Evolutionary conservation across 352 stramenopile genomes (phyloP).

Genomic region (Phytophthora syringae): DNA sequence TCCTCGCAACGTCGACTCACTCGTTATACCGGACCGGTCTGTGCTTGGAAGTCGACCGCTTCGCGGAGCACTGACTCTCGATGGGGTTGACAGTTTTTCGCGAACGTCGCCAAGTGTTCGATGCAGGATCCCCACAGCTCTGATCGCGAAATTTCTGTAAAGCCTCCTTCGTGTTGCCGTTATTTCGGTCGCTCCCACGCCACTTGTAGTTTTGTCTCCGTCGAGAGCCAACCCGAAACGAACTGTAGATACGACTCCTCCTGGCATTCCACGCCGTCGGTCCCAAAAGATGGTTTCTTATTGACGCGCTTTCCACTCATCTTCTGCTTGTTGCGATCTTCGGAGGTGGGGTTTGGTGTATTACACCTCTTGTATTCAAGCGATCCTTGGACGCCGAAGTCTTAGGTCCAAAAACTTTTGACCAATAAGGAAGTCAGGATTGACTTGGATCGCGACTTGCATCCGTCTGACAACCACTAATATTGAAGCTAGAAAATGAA

Average conservation of each 20-base stretch:
- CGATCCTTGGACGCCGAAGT: too few relatives aligned
- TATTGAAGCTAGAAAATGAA: too few relatives aligned
- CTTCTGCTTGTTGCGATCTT: too few relatives aligned
- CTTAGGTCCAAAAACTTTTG: too few relatives aligned
- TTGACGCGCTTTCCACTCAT: too few relatives aligned
- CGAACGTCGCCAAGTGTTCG: not conserved
- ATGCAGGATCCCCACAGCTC: not conserved
- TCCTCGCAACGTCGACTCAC: not conserved
- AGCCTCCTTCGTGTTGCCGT: constrained; percentile 2
- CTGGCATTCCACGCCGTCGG: not conserved
- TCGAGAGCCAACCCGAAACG: not conserved
- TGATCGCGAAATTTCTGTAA: not conserved
- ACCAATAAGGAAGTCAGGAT: too few relatives aligned
- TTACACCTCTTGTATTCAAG: too few relatives aligned
- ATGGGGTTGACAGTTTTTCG: not conserved
- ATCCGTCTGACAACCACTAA: too few relatives aligned
- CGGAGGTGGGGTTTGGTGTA: too few relatives aligned
- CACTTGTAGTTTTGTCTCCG: not conserved
- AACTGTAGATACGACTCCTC: not conserved
- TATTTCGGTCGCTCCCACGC: constrained; percentile 1
- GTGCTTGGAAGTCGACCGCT: not conserved
- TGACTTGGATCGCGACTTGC: too few relatives aligned
- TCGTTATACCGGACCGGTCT: not conserved
- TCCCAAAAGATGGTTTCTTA: not conserved
- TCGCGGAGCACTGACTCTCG: not conserved